A percentile compares a stretch with the other conserved stretches of the same genome.
Evolutionary conservation across 768 basidiomycete genomes (phyloP).

Genomic region (Nidularia pulvinata): DNA sequence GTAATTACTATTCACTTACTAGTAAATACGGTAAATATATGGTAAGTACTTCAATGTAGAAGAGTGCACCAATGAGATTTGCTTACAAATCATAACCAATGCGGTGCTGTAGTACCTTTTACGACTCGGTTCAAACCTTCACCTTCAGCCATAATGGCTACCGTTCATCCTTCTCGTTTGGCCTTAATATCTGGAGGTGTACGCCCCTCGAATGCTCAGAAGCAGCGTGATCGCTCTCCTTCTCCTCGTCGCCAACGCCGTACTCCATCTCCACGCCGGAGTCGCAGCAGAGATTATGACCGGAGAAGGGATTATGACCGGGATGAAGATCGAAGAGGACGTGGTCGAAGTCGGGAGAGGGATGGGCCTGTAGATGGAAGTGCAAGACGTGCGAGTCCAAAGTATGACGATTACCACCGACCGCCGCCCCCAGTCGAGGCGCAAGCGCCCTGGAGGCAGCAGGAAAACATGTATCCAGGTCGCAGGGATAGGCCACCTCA

Average conservation of each 20-base stretch:
- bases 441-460: conserved; percentile 42
- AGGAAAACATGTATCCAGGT: conserved; percentile 58
- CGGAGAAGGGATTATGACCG: conserved; percentile 16
- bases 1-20: too few species aligned
- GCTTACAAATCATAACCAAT: too few species aligned
- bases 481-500: conserved; percentile 24
- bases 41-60: too few species aligned
- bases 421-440: conserved; percentile 32
- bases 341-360: conserved; percentile 10
- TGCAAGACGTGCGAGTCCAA: conserved; percentile 48
- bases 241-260: conserved; percentile 35
- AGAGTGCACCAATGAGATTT: too few species aligned
- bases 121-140: too few species aligned
- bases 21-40: too few species aligned
- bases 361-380: conserved; percentile 12
- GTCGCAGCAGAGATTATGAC: conserved; percentile 9
- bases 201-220: conserved; percentile 12
- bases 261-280: conserved; percentile 22
- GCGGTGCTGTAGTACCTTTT: too few species aligned
- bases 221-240: conserved; percentile 38
- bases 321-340: conserved; percentile 10
- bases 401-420: conserved; percentile 59
- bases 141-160: conserved; percentile 47
- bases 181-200: conserved; percentile 56
- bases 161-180: conserved; percentile 74